A percentile compares a stretch with the other conserved stretches of the same genome.
Evolutionary conservation across 305 asterid species (phyloP).

Genomic region (Rubia tinctorum): DNA sequence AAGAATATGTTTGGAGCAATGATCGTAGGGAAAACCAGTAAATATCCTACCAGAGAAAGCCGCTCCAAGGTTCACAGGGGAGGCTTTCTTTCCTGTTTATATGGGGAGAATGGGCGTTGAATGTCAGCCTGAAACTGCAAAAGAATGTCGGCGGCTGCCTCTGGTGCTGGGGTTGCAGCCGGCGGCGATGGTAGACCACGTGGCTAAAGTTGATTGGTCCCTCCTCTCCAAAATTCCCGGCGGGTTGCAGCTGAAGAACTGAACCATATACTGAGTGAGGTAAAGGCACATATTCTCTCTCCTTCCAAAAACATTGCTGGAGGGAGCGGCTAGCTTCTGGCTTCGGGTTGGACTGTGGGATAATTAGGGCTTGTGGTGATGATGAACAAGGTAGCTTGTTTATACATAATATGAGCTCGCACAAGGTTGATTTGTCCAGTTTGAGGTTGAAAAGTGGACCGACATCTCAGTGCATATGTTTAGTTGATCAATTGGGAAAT

Average conservation of each 20-base stretch:
- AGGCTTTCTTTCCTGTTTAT: background rate
- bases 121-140: conserved; percentile 30
- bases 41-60: background rate
- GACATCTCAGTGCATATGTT: conserved; percentile 97
- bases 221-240: conserved; percentile 90
- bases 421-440: conserved; percentile 69
- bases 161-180: conserved; percentile 81
- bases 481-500: conserved; percentile 88
- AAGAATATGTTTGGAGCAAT: no score
- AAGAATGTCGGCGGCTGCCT: conserved; percentile 37
- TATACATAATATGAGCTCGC: conserved; percentile 57
- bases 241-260: conserved; percentile 87
- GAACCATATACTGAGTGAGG: conserved; percentile 59
- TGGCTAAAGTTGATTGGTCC: conserved; percentile 76
- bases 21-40: background rate
- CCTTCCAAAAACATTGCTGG: conserved; percentile 88
- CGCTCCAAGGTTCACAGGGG: background rate
- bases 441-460: conserved; percentile 73
- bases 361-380: conserved; percentile 89
- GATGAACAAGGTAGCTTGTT: conserved; percentile 89
- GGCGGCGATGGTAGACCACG: conserved; percentile 87
- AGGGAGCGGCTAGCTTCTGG: conserved; percentile 94
- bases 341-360: conserved; percentile 80
- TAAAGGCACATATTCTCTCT: conserved; percentile 44
- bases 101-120: conserved; percentile 57